Percentiles rank a stretch among this genome's conserved stretches.
Evolutionary conservation across 495 filamentous ascomycete species (phyloP).

Genomic region (Talaromyces proteolyticus): DNA sequence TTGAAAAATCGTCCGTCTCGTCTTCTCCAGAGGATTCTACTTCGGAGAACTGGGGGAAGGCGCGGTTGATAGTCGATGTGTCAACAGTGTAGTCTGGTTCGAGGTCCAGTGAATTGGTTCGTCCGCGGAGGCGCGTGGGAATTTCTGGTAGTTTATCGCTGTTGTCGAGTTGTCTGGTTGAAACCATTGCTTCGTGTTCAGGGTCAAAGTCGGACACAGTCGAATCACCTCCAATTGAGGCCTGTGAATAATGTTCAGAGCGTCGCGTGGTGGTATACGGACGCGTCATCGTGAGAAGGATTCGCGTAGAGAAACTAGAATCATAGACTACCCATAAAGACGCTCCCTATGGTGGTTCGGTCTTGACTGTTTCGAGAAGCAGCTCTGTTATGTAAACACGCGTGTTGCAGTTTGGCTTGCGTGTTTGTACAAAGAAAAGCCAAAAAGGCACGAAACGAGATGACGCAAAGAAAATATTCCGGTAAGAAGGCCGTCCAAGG

Average conservation of each 20-base stretch:
- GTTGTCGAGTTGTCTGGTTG: constrained; percentile 41
- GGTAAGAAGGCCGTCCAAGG: too few relatives aligned
- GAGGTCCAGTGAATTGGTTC: constrained; percentile 12
- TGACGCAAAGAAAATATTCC: too few relatives aligned
- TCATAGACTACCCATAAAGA: background rate
- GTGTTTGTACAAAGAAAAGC: too few relatives aligned
- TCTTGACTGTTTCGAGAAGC: background rate
- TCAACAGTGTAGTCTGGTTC: constrained; percentile 49
- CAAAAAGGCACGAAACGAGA: too few relatives aligned
- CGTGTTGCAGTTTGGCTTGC: too few relatives aligned
- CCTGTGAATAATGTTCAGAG: constrained; percentile 10
- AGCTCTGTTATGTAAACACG: background rate
- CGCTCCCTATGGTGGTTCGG: background rate
- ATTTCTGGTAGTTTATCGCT: constrained; percentile 27
- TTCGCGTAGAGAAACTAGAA: background rate
- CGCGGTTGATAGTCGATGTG: constrained; percentile 56
- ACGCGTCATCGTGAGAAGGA: constrained; percentile 25
- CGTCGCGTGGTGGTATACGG: constrained; percentile 12
- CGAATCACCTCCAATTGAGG: constrained; percentile 22
- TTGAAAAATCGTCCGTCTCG: constrained; percentile 26
- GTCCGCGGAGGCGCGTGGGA: constrained; percentile 20
- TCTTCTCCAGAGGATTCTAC: constrained; percentile 34
- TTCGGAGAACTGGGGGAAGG: constrained; percentile 57
- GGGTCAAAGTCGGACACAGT: constrained; percentile 45
- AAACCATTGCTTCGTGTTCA: constrained; percentile 45